Evolutionary conservation across 345 rosid species (phyloP), one percentile per base, ranked within the genome.

Genomic region (Salix suchowensis): DNA sequence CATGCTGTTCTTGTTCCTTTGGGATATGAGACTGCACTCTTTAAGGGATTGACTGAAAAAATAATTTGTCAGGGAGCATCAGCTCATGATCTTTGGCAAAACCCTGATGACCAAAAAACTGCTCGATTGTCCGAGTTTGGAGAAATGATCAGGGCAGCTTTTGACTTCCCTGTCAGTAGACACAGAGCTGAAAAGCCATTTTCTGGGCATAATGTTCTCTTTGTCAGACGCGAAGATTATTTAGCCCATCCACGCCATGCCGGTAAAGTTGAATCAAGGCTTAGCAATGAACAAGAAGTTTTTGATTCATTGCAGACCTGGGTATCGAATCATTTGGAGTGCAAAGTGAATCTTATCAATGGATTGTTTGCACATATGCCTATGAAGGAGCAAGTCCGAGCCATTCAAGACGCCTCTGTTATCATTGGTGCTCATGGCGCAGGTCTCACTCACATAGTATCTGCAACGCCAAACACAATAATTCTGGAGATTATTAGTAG

Each of bases 351-450:
- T 79, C 84, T 96, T 13, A 78, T 96, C 72, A 93, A 93, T 71
- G 99, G 99, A 73, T 72, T 93, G 77, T 82, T 96, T 83, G 99
- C 96, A 0, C 98, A 91, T 80, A 96, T 92, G 98, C 15, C 94
- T 2, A 87, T 93, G 99, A 96, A 84, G 80, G 94, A 93, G 76
- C 99, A 96, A 81, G 87, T 92, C 65, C 80, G 79, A 79, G 91
- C 93, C 72, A 88, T 93, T 77, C 98, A 93, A 84, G 98, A 91
- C 50, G 99, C 99, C 14, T 96, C 97, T 0, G 94, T 96, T 79
- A 91, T 96, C 69, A 85, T 96, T 61, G 91, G 98, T 71, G 99
- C 99, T 77, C 99, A 96, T 65, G 99, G 99, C 40, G 98, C 99
- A 4, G 99, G 99, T 34, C 88, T 93, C 28, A 93, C 99, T 23